Evolutionary conservation across 1,139 yeast genomes (phyloP).

Genomic region (Magnusiomyces suaveolens): DNA sequence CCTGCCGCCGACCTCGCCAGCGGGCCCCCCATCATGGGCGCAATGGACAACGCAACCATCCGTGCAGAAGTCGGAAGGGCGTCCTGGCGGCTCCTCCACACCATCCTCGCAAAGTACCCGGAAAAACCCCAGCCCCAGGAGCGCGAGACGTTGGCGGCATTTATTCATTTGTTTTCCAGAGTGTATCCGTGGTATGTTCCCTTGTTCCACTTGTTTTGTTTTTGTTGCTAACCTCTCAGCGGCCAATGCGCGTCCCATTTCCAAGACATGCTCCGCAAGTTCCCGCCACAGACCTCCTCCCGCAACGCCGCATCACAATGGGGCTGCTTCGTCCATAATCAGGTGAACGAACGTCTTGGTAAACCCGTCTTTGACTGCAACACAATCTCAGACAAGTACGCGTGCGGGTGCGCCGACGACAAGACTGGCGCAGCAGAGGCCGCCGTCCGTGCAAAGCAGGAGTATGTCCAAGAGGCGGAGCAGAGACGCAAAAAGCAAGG

Average conservation of each 20-base stretch:
- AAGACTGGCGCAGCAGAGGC: constrained; percentile 35
- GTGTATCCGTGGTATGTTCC: constrained; percentile 30
- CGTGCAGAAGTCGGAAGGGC: constrained; percentile 75
- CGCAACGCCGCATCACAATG: constrained; percentile 82
- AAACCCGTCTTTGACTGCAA: constrained; percentile 77
- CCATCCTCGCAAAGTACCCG: constrained; percentile 85
- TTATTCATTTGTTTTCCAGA: constrained; percentile 32
- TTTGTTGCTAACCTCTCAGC: constrained; percentile 7
- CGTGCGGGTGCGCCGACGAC: constrained; percentile 89
- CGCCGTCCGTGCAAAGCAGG: neutral
- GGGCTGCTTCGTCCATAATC: constrained; percentile 94
- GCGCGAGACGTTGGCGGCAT: constrained; percentile 49
- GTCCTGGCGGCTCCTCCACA: constrained; percentile 85
- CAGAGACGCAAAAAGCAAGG: neutral
- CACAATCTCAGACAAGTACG: constrained; percentile 76
- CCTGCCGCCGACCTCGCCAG: constrained; percentile 17
- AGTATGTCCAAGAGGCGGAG: neutral
- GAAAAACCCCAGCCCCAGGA: constrained; percentile 62
- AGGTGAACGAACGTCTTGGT: constrained; percentile 62
- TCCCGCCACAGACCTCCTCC: constrained; percentile 76
- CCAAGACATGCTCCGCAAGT: constrained; percentile 51
- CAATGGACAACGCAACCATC: constrained; percentile 60
- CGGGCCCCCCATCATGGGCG: constrained; percentile 66
- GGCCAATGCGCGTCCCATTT: constrained; percentile 92
- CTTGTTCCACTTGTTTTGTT: neutral